Evolutionary conservation across 768 basidiomycete species (phyloP).

Genomic region (Pisolithus sp.): DNA sequence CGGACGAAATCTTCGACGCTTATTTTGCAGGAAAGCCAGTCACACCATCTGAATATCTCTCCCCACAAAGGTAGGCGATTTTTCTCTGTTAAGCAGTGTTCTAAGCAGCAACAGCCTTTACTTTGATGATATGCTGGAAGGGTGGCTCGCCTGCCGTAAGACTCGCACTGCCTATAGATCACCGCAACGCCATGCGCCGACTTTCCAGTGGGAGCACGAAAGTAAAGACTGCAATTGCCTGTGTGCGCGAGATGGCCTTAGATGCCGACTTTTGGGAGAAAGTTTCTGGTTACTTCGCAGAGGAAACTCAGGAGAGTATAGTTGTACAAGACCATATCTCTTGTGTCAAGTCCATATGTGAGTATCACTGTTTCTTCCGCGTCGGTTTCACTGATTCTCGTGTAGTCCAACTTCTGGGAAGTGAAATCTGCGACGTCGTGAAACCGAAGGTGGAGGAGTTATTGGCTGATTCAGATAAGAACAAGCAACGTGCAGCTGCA

Average conservation of each 20-base stretch:
- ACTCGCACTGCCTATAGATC: conserved; percentile 39
- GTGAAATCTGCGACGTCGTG: conserved; percentile 33
- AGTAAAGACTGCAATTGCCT: conserved; percentile 45
- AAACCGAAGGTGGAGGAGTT: conserved; percentile 45
- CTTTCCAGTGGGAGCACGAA: conserved; percentile 53
- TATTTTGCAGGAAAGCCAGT: conserved; percentile 43
- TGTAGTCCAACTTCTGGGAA: conserved; percentile 60
- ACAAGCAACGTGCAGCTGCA: conserved; percentile 78
- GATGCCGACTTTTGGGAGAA: conserved; percentile 60
- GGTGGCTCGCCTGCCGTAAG: conserved; percentile 63
- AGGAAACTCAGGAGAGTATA: conserved; percentile 66
- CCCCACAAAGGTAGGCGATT: background rate
- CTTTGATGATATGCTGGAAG: conserved; percentile 51
- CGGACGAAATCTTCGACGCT: conserved; percentile 46
- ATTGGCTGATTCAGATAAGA: conserved; percentile 63
- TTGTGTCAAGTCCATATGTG: conserved; percentile 71
- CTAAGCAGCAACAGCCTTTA: conserved; percentile 35
- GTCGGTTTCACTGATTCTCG: background rate
- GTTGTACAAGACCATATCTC: conserved; percentile 67
- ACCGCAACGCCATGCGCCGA: conserved; percentile 43
- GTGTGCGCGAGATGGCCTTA: conserved; percentile 42
- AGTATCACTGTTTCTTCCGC: conserved; percentile 13
- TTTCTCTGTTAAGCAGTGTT: background rate
- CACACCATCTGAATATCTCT: background rate
- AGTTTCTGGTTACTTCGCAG: conserved; percentile 61